Conservation (phyloP, 768 basidiomycete genomes). For the Phylloporus scabripes region DNA sequence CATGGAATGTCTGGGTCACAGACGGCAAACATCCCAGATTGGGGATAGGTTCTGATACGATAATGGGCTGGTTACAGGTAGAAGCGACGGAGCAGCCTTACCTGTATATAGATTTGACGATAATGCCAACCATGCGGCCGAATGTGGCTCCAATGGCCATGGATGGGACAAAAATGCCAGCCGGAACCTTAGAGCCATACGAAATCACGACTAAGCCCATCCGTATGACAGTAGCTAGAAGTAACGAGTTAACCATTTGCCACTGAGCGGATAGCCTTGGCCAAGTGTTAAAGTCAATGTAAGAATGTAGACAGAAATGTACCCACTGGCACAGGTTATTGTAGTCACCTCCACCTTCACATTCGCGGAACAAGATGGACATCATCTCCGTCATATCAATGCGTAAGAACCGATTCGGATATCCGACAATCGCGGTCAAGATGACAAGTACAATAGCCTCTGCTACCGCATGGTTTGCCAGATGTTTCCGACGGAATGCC, state of each 20-base stretch:
- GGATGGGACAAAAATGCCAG: slow-evolving; percentile 97
- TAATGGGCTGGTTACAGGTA: background rate
- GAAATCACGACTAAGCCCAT: slow-evolving; percentile 83
- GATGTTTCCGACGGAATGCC: slow-evolving; percentile 88
- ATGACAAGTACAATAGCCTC: slow-evolving; percentile 87
- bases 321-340: slow-evolving; percentile 93
- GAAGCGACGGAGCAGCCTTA: slow-evolving; percentile 33
- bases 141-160: slow-evolving; percentile 99
- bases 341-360: slow-evolving; percentile 88
- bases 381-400: slow-evolving; percentile 98
- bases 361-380: slow-evolving; percentile 92
- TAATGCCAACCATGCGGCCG: slow-evolving; percentile 94
- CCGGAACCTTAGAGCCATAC: slow-evolving; percentile 95
- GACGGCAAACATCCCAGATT: slow-evolving; percentile 82
- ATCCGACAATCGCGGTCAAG: slow-evolving; percentile 87
- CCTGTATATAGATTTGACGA: slow-evolving; percentile 91
- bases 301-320: background rate
- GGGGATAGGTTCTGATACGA: slow-evolving; percentile 61
- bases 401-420: slow-evolving; percentile 89
- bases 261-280: slow-evolving; percentile 83
- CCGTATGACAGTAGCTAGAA: slow-evolving; percentile 88
- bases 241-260: slow-evolving; percentile 88
- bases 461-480: slow-evolving; percentile 75
- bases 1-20: slow-evolving; percentile 92
- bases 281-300: slow-evolving; percentile 5